phyloP scores from a whole-genome alignment of 1,284 basidiomycete species.

The Mixia osmundae region DNA sequence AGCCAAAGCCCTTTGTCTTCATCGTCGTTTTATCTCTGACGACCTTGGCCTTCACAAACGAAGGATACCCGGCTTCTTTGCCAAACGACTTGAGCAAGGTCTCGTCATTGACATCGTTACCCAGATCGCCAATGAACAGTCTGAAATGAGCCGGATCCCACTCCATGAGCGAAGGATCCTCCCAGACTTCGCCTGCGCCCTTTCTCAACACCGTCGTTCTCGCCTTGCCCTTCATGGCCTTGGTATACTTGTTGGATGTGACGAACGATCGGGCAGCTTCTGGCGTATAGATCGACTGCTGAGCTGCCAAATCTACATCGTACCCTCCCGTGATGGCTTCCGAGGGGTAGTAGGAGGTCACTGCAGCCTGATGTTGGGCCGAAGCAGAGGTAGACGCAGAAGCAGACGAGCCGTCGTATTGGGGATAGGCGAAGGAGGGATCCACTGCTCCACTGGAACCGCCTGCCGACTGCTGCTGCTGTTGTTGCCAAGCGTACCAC shows the following conservation, averaged over 20 bases:
- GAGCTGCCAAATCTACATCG: constrained; percentile 4
- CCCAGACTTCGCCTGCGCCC: constrained; percentile 88
- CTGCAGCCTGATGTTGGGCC: too few species aligned
- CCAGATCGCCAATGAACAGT: constrained; percentile 90
- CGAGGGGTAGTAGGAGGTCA: too few species aligned
- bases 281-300: constrained; percentile 7
- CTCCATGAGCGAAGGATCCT: constrained; percentile 85
- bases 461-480: too few species aligned
- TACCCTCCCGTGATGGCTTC: too few species aligned
- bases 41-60: constrained; percentile 83
- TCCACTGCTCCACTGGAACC: too few species aligned
- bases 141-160: constrained; percentile 99
- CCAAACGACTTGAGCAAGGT: constrained; percentile 20
- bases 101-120: constrained; percentile 92
- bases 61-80: constrained; percentile 21
- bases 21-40: constrained; percentile 53
- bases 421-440: too few species aligned
- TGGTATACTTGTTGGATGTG: constrained; percentile 18
- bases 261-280: neutral
- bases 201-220: constrained; percentile 82
- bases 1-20: constrained; percentile 77
- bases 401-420: too few species aligned
- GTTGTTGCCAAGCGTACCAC: too few species aligned
- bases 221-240: constrained; percentile 69
- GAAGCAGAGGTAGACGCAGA: too few species aligned